phyloP scores from a whole-genome alignment of 2,329 filamentous ascomycete species.

The Xylaria sp. region DNA sequence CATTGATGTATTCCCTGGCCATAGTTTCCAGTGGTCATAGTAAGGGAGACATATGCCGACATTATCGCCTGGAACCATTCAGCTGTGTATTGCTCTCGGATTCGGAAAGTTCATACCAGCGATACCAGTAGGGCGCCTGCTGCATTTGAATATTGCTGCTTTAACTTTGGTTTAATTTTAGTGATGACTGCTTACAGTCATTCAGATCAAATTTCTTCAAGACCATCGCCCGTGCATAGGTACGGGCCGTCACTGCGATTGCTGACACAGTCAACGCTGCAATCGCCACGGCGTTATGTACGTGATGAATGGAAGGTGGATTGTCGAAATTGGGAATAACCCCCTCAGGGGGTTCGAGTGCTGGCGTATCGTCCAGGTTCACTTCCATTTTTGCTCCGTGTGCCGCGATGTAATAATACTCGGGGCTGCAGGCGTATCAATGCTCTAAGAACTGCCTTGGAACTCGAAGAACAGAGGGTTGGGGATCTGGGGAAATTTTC shows the following conservation, averaged over 20 bases:
- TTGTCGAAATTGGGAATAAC: slow-evolving; percentile 9
- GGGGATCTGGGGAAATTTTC: too few species aligned
- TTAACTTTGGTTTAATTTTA: neutral
- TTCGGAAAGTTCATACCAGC: neutral
- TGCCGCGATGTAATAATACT: too few species aligned
- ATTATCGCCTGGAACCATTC: slow-evolving; percentile 1
- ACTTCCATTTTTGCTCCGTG: too few species aligned
- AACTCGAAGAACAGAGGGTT: too few species aligned
- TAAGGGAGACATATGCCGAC: neutral
- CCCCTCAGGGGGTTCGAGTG: slow-evolving; percentile 1
- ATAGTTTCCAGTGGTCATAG: slow-evolving; percentile 9
- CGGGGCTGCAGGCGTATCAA: too few species aligned
- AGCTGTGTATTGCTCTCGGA: neutral
- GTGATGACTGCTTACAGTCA: slow-evolving; percentile 22
- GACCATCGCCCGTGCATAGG: neutral
- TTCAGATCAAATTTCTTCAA: slow-evolving; percentile 19
- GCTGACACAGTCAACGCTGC: neutral
- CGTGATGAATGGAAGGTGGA: neutral
- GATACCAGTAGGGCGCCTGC: neutral
- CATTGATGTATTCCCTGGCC: slow-evolving; percentile 22
- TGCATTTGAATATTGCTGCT: neutral
- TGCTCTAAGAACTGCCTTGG: too few species aligned
- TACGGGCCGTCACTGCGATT: neutral
- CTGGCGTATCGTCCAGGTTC: neutral
- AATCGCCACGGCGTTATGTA: neutral